These are phyloP conservation scores for Rubus parviflorus DNA, from an alignment of 306 rosid genomes.

Conservation along the genomic window DNA sequence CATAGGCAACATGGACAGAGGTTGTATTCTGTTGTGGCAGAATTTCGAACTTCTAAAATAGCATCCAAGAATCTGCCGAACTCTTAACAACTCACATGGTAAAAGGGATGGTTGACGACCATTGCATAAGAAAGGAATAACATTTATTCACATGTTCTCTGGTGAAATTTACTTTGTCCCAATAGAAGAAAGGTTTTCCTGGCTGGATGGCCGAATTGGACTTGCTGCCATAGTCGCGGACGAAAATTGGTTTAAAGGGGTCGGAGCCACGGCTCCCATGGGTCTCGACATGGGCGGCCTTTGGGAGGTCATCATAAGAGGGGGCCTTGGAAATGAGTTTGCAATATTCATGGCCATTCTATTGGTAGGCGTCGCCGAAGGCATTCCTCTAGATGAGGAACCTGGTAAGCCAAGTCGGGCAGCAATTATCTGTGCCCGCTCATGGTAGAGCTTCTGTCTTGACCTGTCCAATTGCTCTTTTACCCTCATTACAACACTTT, in stretches of 20 bases:
- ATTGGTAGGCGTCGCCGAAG: slow-evolving; percentile 52
- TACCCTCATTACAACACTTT: slow-evolving; percentile 64
- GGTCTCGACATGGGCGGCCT: slow-evolving; percentile 65
- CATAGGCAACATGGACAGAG: neutral
- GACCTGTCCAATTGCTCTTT: slow-evolving; percentile 84
- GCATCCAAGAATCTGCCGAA: neutral
- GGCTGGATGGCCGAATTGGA: slow-evolving; percentile 56
- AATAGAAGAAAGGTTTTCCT: slow-evolving; percentile 56
- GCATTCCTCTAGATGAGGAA: slow-evolving; percentile 60
- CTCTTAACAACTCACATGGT: slow-evolving; percentile 32
- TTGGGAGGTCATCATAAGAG: slow-evolving; percentile 47
- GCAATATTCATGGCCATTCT: slow-evolving; percentile 52
- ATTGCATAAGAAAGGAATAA: slow-evolving; percentile 27
- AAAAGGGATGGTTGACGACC: slow-evolving; percentile 25
- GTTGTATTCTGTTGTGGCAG: neutral
- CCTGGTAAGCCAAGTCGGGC: slow-evolving; percentile 71
- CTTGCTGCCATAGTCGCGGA: slow-evolving; percentile 49
- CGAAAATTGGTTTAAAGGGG: slow-evolving; percentile 45
- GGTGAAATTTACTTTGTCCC: slow-evolving; percentile 46
- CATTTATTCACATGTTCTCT: slow-evolving; percentile 19
- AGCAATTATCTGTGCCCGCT: slow-evolving; percentile 81
- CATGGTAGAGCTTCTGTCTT: slow-evolving; percentile 88
- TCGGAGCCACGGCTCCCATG: slow-evolving; percentile 40
- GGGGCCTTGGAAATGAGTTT: slow-evolving; percentile 67
- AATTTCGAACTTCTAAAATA: neutral